phyloP scores from a whole-genome alignment of 1,284 basidiomycete species.

The Taiwanofungus camphoratus region DNA sequence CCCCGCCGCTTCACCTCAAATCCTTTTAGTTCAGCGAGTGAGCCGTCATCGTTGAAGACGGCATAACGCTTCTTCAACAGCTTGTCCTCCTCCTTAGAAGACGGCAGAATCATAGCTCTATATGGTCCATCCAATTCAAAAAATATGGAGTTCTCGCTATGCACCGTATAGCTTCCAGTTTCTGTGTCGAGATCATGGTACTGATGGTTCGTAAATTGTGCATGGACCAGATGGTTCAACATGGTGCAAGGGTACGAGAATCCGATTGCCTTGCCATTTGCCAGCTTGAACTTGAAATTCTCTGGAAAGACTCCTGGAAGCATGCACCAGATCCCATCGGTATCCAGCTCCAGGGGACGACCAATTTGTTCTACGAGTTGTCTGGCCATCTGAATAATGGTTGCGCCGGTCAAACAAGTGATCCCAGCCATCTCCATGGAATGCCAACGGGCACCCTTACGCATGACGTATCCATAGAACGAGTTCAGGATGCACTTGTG shows the following conservation, averaged over 20 bases:
- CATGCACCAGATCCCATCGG: conserved; percentile 99
- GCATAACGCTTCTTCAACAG: conserved; percentile 98
- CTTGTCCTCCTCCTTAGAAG: conserved; percentile 99
- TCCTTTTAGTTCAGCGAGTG: conserved; percentile 94
- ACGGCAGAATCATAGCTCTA: conserved; percentile 98
- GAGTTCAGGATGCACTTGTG: conserved; percentile 99
- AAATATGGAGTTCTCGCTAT: conserved; percentile 99
- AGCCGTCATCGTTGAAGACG: conserved; percentile 98
- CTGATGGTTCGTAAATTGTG: conserved; percentile 95
- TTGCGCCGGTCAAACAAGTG: conserved; percentile 97
- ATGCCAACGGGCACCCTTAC: conserved; percentile 99
- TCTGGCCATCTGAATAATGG: conserved; percentile 99
- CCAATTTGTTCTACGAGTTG: conserved; percentile 97
- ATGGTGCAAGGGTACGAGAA: conserved; percentile 99
- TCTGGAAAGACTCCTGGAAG: conserved; percentile 97
- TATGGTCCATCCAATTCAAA: conserved; percentile 99
- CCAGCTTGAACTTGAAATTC: conserved; percentile 93
- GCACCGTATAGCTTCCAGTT: conserved; percentile 81
- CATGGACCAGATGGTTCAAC: conserved; percentile 98
- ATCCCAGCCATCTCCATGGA: conserved; percentile 99
- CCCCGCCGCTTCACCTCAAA: conserved; percentile 99
- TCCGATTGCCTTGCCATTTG: conserved; percentile 81
- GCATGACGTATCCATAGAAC: conserved; percentile 99
- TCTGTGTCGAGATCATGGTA: conserved; percentile 91
- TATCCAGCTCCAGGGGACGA: conserved; percentile 95